Evolutionary conservation across 306 rosid genomes (phyloP).

Genomic region (Corylus avellana): DNA sequence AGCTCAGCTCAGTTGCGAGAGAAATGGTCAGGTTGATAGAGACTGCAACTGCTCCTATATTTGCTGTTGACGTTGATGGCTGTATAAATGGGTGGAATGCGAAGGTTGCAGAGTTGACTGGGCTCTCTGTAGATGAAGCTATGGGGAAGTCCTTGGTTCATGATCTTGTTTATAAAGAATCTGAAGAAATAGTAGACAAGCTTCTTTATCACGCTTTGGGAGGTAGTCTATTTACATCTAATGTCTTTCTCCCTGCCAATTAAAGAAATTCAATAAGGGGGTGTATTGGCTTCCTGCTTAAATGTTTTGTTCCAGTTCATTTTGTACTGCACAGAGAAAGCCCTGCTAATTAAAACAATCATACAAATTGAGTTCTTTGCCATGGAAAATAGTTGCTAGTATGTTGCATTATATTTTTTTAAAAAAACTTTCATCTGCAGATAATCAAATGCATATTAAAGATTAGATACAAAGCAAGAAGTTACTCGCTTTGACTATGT

Average conservation of each 20-base stretch:
- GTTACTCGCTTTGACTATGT: neutral
- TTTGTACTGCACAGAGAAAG: neutral
- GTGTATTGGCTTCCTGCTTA: neutral
- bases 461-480: neutral
- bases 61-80: conserved; percentile 87
- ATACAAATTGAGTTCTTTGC: neutral
- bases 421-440: neutral
- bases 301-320: neutral
- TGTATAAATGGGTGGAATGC: conserved; percentile 96
- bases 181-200: conserved; percentile 60
- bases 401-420: neutral
- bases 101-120: conserved; percentile 90
- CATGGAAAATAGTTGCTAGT: neutral
- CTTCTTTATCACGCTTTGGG: conserved; percentile 77
- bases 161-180: conserved; percentile 84
- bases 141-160: conserved; percentile 87
- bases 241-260: conserved; percentile 12
- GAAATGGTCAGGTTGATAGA: conserved; percentile 99
- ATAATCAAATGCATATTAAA: neutral
- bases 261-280: conserved; percentile 12
- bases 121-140: conserved; percentile 85
- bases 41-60: conserved; percentile 98
- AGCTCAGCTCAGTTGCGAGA: conserved; percentile 94
- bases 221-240: conserved; percentile 54
- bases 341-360: neutral